Evolutionary conservation across 129 eudicot genomes (phyloP), one percentile per base, ranked within the genome.

Genomic region (Tanacetum coccineum): DNA sequence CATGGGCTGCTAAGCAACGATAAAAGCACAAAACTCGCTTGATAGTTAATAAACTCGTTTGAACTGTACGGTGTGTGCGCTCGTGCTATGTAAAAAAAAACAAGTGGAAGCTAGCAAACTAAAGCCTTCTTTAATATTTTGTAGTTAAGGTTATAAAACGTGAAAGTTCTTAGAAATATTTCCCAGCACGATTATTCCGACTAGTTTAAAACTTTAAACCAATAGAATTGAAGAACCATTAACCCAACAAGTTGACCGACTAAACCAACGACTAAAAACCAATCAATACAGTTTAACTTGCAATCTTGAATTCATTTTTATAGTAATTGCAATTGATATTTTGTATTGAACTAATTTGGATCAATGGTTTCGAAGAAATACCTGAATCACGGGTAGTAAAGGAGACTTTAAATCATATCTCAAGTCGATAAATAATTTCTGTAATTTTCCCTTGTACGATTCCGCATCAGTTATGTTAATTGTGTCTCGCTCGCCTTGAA

Each of bases 401-500:
- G 87, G 85, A 12, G 76, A 64, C 36, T 62, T 70, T 8, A 87
- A 74, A 82, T 87, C 90, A 48, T 62, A 14, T 39, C 87, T 68
- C 13, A 84, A 12, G 63, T 79, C 70, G 4, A 26, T 25, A 26
- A 84, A 62, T 13, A 87, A 75, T 2, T 57, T 72, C 46, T 44
- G 28, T 70, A 83, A 76, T 62, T 77, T 81, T 15, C 20, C 73
- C 64, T 83, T 78, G n/a, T 87, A 80, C 30, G 69, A 62, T 45
- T 75, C 78, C 0, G 92, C 96, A 67, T 76, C 92, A 3, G 48
- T 74, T 48, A 17, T 53, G 19, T 45, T 61, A 46, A 70, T 52
- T 0, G 92, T 81, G 17, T 85, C 96, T 9, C 82, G 76, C 75
- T 89, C 96, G 7, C 96, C 96, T 68, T 89, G 96, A 74, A 78